Conservation (phyloP, 768 basidiomycete species). For the Amanita molliuscula region DNA sequence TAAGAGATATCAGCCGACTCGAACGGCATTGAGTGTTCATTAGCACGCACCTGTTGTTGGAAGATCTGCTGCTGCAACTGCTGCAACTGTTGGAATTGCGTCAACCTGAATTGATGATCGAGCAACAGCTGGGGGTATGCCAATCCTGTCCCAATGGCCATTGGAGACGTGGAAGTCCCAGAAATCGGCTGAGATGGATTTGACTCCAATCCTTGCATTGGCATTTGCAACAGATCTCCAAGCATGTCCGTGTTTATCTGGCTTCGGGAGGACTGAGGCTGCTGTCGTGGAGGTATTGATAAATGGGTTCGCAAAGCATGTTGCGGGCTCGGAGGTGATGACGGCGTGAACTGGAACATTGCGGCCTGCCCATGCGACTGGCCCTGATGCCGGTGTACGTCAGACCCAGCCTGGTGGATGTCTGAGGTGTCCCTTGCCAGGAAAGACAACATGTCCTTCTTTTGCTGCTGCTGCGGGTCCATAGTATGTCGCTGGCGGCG, state of each 20-base stretch:
- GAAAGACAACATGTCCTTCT: constrained; percentile 8
- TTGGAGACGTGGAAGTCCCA: neutral
- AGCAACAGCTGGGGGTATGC: constrained; percentile 39
- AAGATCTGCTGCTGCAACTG: constrained; percentile 79
- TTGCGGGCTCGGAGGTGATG: neutral
- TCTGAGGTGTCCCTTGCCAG: neutral
- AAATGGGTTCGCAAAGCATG: neutral
- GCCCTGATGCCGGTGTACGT: neutral
- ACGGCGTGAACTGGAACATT: constrained; percentile 4
- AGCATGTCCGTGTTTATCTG: constrained; percentile 35
- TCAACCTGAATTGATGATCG: constrained; percentile 72
- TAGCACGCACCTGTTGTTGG: constrained; percentile 63
- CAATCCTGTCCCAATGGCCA: neutral
- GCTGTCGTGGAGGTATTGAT: neutral
- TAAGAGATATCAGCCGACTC: constrained; percentile 15
- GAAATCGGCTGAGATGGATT: constrained; percentile 9
- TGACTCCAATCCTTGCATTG: constrained; percentile 24
- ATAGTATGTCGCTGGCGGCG: constrained; percentile 1
- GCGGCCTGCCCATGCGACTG: neutral
- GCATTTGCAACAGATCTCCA: constrained; percentile 41
- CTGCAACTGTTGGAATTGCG: constrained; percentile 68
- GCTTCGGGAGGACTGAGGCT: neutral
- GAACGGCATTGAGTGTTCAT: constrained; percentile 13
- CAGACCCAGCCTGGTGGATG: neutral
- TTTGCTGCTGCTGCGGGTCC: constrained; percentile 6